These are phyloP conservation scores for Saururus chinensis DNA, from an alignment of 164 flowering plant genomes.

Conservation along the genomic window DNA sequence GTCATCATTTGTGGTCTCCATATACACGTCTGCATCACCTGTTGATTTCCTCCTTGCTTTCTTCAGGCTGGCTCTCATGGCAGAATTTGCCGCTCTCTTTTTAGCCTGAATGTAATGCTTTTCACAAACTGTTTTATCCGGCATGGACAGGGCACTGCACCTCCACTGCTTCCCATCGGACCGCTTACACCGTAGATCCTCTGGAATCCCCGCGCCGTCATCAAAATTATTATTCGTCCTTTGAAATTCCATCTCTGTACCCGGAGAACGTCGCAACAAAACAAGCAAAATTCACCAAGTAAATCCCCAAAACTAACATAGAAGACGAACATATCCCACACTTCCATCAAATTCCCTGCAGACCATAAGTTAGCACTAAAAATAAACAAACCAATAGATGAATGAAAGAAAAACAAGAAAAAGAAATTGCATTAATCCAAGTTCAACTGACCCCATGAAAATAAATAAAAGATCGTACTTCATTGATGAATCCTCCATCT, in stretches of 20 bases:
- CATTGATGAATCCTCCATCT: no score
- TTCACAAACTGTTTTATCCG: conserved; percentile 94
- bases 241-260: conserved; percentile 39
- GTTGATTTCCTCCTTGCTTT: conserved; percentile 59
- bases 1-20: conserved; percentile 69
- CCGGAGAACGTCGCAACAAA: not conserved
- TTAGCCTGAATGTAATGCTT: conserved; percentile 95
- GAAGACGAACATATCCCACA: not conserved
- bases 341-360: no score
- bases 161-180: conserved; percentile 99
- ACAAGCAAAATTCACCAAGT: not conserved
- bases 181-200: conserved; percentile 91
- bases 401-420: no score
- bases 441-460: no score
- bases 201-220: conserved; percentile 75
- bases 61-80: conserved; percentile 66
- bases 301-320: not conserved
- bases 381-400: no score
- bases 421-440: no score
- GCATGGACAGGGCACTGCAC: conserved; percentile 95
- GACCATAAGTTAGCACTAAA: no score
- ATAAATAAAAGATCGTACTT: no score
- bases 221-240: conserved; percentile 53
- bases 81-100: conserved; percentile 94
- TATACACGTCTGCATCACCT: conserved; percentile 47